Percentiles rank a stretch among this genome's conserved stretches.
Evolutionary conservation across 768 basidiomycete species (phyloP).

Genomic region (Calvatia gigantea): DNA sequence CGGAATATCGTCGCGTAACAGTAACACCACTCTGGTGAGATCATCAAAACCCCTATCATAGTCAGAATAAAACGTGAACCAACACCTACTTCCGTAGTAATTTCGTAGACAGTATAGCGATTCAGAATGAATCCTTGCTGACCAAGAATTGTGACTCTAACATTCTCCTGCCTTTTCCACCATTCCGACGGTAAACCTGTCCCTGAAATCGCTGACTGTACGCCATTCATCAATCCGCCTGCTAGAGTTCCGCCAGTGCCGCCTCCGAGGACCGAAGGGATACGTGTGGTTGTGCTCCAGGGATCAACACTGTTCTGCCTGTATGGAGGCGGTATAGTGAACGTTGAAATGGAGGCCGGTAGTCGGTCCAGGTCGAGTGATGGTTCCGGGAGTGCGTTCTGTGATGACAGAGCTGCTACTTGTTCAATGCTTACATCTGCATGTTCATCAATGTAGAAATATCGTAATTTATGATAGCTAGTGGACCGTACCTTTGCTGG

Average conservation of each 20-base stretch:
- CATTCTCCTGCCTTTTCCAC: constrained; percentile 82
- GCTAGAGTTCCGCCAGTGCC: constrained; percentile 4
- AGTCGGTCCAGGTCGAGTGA: constrained; percentile 60
- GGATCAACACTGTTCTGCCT: constrained; percentile 62
- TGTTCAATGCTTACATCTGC: constrained; percentile 80
- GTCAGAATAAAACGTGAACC: background rate
- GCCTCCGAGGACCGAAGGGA: constrained; percentile 11
- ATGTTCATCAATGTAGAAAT: background rate
- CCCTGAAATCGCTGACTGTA: constrained; percentile 59
- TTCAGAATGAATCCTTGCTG: constrained; percentile 92
- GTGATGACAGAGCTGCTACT: constrained; percentile 69
- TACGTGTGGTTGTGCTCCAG: constrained; percentile 48
- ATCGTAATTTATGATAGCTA: background rate
- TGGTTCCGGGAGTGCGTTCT: constrained; percentile 77
- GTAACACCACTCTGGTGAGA: constrained; percentile 52
- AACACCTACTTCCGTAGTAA: constrained; percentile 69
- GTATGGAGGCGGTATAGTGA: constrained; percentile 34
- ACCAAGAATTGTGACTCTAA: constrained; percentile 70
- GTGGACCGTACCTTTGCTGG: constrained; percentile 58
- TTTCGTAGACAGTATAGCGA: constrained; percentile 81
- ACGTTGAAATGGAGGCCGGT: constrained; percentile 49
- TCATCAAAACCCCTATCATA: constrained; percentile 10
- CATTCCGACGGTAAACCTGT: constrained; percentile 75
- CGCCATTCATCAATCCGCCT: constrained; percentile 37
- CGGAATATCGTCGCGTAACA: constrained; percentile 86